Conservation (phyloP, 306 rosid genomes). For the Castanopsis chinensis region DNA sequence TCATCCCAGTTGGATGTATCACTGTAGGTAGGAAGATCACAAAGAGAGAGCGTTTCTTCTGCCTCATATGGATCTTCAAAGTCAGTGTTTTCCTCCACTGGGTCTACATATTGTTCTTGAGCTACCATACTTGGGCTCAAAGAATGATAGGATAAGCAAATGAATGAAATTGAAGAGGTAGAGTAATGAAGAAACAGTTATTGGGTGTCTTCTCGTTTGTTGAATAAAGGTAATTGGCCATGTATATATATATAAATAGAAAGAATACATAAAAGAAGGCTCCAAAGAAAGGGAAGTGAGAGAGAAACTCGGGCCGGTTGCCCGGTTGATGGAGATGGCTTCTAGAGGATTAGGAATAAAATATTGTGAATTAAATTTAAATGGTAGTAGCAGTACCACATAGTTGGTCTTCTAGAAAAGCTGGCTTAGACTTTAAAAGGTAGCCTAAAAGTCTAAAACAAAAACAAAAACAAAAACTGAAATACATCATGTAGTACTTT, state of each 20-base stretch:
- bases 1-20: slow-evolving; percentile 41
- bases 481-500: too few species aligned
- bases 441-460: too few species aligned
- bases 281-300: neutral
- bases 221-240: neutral
- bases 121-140: slow-evolving; percentile 25
- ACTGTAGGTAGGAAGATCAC: slow-evolving; percentile 64
- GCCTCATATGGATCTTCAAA: slow-evolving; percentile 42
- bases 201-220: neutral
- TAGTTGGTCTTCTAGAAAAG: slow-evolving; percentile 56
- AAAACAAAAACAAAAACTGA: too few species aligned
- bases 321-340: slow-evolving; percentile 34
- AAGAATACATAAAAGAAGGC: neutral
- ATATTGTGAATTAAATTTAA: neutral
- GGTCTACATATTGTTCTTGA: slow-evolving; percentile 11
- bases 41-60: slow-evolving; percentile 69
- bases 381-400: neutral
- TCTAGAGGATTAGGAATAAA: slow-evolving; percentile 43
- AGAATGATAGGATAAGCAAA: neutral
- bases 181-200: slow-evolving; percentile 6
- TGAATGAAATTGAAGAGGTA: neutral
- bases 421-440: slow-evolving; percentile 23
- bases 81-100: slow-evolving; percentile 24
- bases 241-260: slow-evolving; percentile 23
- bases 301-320: neutral